These are phyloP conservation scores for Malassezia arunalokei DNA, from an alignment of 1,284 basidiomycete genomes.

Conservation along the genomic window DNA sequence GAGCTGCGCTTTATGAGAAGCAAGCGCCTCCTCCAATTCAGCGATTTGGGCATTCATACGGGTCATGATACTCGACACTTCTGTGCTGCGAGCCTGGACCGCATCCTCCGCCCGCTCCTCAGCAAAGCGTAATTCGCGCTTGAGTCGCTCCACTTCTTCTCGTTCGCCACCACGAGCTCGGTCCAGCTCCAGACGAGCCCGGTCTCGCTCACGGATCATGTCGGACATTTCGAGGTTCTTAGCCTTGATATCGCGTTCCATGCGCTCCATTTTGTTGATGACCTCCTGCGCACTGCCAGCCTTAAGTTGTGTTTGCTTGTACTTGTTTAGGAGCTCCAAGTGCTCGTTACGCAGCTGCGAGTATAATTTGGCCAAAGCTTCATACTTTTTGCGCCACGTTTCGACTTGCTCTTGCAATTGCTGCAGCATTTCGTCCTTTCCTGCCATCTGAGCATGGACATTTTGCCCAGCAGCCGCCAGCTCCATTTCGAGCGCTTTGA, in stretches of 20 bases:
- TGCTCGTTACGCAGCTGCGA: conserved; percentile 95
- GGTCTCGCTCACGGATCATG: conserved; percentile 95
- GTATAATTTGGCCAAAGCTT: conserved; percentile 94
- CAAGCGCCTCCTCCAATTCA: conserved; percentile 84
- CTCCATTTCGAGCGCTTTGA: conserved; percentile 90
- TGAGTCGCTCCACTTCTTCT: conserved; percentile 84
- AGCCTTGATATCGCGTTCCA: conserved; percentile 93
- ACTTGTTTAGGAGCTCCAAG: conserved; percentile 89
- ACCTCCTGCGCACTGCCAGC: conserved; percentile 97
- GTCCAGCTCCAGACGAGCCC: conserved; percentile 92
- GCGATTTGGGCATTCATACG: conserved; percentile 93
- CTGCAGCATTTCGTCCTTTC: conserved; percentile 89
- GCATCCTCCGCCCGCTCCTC: conserved; percentile 95
- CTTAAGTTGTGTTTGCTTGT: conserved; percentile 94
- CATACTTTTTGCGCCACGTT: conserved; percentile 97
- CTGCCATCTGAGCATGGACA: conserved; percentile 71
- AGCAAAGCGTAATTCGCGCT: conserved; percentile 87
- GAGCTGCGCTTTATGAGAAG: conserved; percentile 66
- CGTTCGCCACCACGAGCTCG: conserved; percentile 79
- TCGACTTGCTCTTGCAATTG: conserved; percentile 94
- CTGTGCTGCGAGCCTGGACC: conserved; percentile 76
- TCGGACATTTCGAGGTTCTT: conserved; percentile 98
- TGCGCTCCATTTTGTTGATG: conserved; percentile 96
- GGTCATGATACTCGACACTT: conserved; percentile 72
- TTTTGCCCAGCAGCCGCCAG: conserved; percentile 66